These are phyloP conservation scores for Neodidymelliopsis sp. DNA, from an alignment of 2,329 filamentous ascomycete species.

Conservation along the genomic window DNA sequence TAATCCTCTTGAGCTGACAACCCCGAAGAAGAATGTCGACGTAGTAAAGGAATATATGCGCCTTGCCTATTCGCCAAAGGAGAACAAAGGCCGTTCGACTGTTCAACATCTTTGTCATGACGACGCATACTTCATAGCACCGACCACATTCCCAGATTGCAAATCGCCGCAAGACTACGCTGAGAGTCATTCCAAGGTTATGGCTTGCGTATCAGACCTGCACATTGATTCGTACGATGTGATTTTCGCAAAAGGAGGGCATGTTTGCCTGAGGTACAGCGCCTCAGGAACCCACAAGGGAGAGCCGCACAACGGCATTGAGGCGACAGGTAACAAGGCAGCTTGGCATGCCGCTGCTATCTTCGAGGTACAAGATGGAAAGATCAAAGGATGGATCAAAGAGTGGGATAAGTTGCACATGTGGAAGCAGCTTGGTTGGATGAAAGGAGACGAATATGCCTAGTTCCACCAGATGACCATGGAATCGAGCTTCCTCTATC, in stretches of 20 bases:
- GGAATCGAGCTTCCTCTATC: too few relatives aligned
- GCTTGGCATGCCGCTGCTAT: conserved; percentile 51
- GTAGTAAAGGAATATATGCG: conserved; percentile 50
- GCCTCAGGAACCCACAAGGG: conserved; percentile 49
- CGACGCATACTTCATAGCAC: conserved; percentile 46
- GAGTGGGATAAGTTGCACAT: conserved; percentile 46
- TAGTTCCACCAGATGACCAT: background rate
- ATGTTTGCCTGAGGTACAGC: conserved; percentile 49
- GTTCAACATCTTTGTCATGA: conserved; percentile 46
- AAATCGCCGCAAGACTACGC: conserved; percentile 50
- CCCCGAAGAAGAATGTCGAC: conserved; percentile 39
- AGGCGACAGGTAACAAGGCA: conserved; percentile 41
- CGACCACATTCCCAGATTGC: conserved; percentile 49
- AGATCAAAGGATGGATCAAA: conserved; percentile 49
- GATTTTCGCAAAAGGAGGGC: conserved; percentile 46
- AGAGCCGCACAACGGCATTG: conserved; percentile 47
- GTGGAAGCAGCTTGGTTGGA: conserved; percentile 25
- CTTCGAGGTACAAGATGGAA: conserved; percentile 48
- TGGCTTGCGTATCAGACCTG: conserved; percentile 45
- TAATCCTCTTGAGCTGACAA: background rate
- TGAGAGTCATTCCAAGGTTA: conserved; percentile 47
- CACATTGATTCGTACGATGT: conserved; percentile 48
- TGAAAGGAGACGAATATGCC: conserved; percentile 18
- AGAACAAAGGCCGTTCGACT: conserved; percentile 45
- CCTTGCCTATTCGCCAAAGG: conserved; percentile 47